Evolutionary conservation across 1,139 yeast species (phyloP), one percentile per base, ranked within the genome.

Genomic region (Nakaseomyces delphensis): DNA sequence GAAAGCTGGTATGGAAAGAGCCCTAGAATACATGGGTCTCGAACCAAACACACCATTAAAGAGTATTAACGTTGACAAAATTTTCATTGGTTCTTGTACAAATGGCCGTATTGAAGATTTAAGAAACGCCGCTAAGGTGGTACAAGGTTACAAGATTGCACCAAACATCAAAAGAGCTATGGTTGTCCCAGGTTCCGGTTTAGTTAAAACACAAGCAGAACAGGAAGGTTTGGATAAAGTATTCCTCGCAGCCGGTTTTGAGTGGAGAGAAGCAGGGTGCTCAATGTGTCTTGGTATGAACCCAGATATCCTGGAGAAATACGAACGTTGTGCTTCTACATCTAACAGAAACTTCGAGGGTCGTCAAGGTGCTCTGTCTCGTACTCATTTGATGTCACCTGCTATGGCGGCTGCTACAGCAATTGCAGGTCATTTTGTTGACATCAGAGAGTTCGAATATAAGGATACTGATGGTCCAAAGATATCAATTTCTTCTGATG

Each of bases 381-480:
- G 98, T 70, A 91, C 97, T 18, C 98, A 91, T 62, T 75, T 91
- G 62, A 86, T 89, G 94, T 86, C 96, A 13, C 98, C 98, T 29
- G 95, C 95, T 27, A 91, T 91, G 98, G 97, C 98, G 39, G 98
- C 98, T 18, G 96, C 96, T 29, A 97, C 98, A 25, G 96, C 93
- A 55, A 81, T 91, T 52, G 77, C 76, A 46, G 98, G 98, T 52
- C 89, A 81, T 60, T 81, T 91, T 59, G 76, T 84, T 39, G 98
- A 91, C 63, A 89, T 87, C 53, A 81, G 97, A 66, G 83, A 83
- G 47, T 85, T 74, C 63, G 71, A 78, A 47, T 83, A 76, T 64
- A 70, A 73, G 29, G 71, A 71, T 52, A 65, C 69, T 45, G 84
- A 77, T 53, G 74, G 75, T 51, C 80, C 94, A 45, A 67, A 76